Conservation (phyloP, 257 asterid genomes). For the Galeopsis tetrahit region DNA sequence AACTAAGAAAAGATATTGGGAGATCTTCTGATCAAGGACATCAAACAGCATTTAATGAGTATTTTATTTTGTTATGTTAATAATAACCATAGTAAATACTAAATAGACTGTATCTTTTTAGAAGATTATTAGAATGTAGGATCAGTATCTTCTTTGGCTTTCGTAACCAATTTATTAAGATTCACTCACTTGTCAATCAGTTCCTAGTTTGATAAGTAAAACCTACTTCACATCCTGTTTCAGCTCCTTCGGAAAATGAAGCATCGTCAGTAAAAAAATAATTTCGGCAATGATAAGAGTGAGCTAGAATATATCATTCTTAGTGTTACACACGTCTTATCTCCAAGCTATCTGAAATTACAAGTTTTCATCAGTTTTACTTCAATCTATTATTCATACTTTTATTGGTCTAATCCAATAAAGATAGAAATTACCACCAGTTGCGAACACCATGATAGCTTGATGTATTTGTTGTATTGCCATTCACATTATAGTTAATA, state of each 20-base stretch:
- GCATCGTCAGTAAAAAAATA: not conserved
- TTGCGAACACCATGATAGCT: too few species aligned
- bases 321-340: not conserved
- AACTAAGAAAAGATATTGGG: too few species aligned
- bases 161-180: slow-evolving; percentile 4
- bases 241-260: not conserved
- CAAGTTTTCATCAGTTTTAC: not conserved
- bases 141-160: not conserved
- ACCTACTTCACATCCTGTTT: too few species aligned
- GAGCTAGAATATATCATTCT: not conserved
- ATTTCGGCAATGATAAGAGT: not conserved
- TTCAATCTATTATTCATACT: not conserved
- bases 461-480: too few species aligned
- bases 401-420: not conserved
- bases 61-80: not conserved
- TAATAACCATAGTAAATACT: not conserved
- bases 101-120: too few species aligned
- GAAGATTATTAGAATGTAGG: too few species aligned
- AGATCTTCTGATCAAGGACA: not conserved
- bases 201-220: too few species aligned
- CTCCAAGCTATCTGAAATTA: not conserved
- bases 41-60: not conserved
- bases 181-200: too few species aligned
- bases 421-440: too few species aligned
- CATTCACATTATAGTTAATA: not conserved